Evolutionary conservation across 2,329 filamentous ascomycete species (phyloP).

Genomic region (Aspergillus sp.): DNA sequence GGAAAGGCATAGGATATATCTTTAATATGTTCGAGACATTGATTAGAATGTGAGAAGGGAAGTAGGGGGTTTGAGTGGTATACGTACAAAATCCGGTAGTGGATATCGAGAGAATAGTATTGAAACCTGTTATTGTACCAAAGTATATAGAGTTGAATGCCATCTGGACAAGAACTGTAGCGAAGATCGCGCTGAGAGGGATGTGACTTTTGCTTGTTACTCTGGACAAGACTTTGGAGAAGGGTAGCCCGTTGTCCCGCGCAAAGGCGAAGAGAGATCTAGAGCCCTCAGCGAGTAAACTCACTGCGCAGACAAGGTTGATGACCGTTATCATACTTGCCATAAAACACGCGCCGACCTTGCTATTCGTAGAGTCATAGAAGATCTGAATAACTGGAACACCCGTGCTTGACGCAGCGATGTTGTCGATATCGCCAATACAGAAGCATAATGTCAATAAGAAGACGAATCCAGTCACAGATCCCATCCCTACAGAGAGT

Average conservation of each 20-base stretch:
- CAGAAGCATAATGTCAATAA: slow-evolving; percentile 57
- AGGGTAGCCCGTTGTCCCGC: slow-evolving; percentile 59
- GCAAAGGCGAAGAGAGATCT: slow-evolving; percentile 53
- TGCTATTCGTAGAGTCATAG: slow-evolving; percentile 53
- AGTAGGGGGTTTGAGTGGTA: not conserved
- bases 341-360: slow-evolving; percentile 51
- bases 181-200: slow-evolving; percentile 55
- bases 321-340: slow-evolving; percentile 56
- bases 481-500: slow-evolving; percentile 50
- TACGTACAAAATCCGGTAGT: slow-evolving; percentile 61
- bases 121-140: slow-evolving; percentile 59
- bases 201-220: slow-evolving; percentile 53
- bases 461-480: slow-evolving; percentile 54
- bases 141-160: slow-evolving; percentile 61
- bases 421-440: slow-evolving; percentile 55
- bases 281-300: slow-evolving; percentile 54
- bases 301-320: slow-evolving; percentile 51
- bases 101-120: slow-evolving; percentile 61
- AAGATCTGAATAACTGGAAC: slow-evolving; percentile 60
- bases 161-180: slow-evolving; percentile 55
- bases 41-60: not conserved
- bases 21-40: slow-evolving; percentile 22
- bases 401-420: slow-evolving; percentile 52
- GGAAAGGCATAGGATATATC: slow-evolving; percentile 63
- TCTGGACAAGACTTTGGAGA: slow-evolving; percentile 52